Percentiles rank a stretch among this genome's conserved stretches.
These are phyloP conservation scores for Haplosporangium sp. DNA, from an alignment of 371 early-diverging fungal genomes.

Conservation along the genomic window DNA sequence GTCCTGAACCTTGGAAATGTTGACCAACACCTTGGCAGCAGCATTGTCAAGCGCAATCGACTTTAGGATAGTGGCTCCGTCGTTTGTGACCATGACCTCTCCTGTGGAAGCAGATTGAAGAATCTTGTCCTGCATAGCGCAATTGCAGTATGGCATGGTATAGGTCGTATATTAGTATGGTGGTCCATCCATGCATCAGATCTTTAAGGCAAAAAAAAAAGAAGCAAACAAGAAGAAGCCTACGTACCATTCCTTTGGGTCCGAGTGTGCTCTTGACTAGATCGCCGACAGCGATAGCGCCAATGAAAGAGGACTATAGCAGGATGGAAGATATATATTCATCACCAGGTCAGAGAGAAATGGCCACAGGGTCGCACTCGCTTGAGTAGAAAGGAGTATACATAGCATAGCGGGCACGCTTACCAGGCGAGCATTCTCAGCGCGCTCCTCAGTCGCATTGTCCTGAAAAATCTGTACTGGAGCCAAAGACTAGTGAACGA, in stretches of 20 bases:
- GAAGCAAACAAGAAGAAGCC: too few species aligned
- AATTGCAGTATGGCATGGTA: too few species aligned
- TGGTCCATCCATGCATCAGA: too few species aligned
- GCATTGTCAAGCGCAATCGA: constrained; percentile 99
- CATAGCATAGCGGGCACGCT: constrained; percentile 53
- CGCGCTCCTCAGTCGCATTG: constrained; percentile 95
- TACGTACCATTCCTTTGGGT: constrained; percentile 85
- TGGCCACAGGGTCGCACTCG: too few species aligned
- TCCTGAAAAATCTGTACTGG: constrained; percentile 91
- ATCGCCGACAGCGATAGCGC: constrained; percentile 97
- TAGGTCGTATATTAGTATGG: too few species aligned
- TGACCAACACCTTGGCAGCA: constrained; percentile 98
- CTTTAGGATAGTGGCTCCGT: constrained; percentile 99
- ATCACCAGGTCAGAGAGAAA: too few species aligned
- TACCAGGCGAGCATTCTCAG: constrained; percentile 98
- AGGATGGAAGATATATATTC: neutral
- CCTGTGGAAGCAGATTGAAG: constrained; percentile 92
- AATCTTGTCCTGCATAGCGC: constrained; percentile 86
- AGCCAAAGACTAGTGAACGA: constrained; percentile 67
- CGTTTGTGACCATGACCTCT: constrained; percentile 98
- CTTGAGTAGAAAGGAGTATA: constrained; percentile 62
- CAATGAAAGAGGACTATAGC: constrained; percentile 86
- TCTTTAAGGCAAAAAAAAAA: too few species aligned
- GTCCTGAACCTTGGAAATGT: constrained; percentile 99
- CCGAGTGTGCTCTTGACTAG: constrained; percentile 95